These are phyloP conservation scores for Aethionema arabicum DNA, from an alignment of 345 rosid genomes.

Conservation along the genomic window DNA sequence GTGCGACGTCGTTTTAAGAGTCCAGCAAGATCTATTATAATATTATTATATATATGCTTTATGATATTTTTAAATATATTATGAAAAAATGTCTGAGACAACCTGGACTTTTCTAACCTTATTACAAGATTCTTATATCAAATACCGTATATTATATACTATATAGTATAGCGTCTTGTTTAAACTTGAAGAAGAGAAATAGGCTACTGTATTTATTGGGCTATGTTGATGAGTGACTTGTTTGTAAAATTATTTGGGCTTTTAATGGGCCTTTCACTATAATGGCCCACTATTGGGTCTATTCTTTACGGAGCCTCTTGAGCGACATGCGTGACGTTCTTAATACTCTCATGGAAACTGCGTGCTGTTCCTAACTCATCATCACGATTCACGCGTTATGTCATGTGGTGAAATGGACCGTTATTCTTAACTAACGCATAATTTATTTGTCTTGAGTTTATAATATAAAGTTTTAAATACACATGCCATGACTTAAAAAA, in stretches of 20 bases:
- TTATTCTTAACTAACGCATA: not conserved
- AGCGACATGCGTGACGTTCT: conserved; percentile 8
- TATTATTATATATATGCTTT: no score
- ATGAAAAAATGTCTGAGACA: no score
- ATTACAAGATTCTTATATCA: no score
- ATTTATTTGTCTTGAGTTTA: not conserved
- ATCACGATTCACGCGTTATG: conserved; percentile 6
- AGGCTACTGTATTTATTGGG: not conserved
- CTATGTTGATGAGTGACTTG: not conserved
- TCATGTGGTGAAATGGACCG: not conserved
- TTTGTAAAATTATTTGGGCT: not conserved
- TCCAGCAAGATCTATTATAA: no score
- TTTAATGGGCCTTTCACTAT: not conserved
- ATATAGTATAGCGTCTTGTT: no score
- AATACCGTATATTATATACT: no score
- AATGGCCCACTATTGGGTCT: not conserved
- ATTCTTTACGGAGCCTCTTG: not conserved
- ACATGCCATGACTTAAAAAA: conserved; percentile 2
- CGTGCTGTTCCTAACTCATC: not conserved
- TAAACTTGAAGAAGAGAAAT: no score
- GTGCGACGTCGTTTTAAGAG: no score
- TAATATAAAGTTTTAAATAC: not conserved
- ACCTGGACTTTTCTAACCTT: no score
- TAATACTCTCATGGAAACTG: not conserved
- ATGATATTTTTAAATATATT: no score